These are phyloP conservation scores for Santalum album DNA, from an alignment of 164 flowering plant species.

Conservation along the genomic window DNA sequence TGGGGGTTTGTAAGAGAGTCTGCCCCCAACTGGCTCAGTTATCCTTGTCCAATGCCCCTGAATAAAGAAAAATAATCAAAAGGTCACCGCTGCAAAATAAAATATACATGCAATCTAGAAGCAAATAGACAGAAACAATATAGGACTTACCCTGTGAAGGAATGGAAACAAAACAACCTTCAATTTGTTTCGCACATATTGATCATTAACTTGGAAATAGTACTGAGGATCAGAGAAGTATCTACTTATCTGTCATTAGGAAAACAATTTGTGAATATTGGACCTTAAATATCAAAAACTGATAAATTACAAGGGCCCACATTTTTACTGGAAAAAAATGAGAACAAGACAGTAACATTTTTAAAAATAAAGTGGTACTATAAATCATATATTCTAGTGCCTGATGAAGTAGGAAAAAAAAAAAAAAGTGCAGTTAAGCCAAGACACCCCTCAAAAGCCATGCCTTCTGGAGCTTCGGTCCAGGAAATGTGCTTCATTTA, in stretches of 20 bases:
- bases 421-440: not conserved
- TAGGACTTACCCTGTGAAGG: slow-evolving; percentile 49
- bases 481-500: too few species aligned
- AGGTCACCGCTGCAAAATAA: not conserved
- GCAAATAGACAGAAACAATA: slow-evolving; percentile 1
- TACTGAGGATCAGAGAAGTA: slow-evolving; percentile 72
- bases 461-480: too few species aligned
- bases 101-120: not conserved
- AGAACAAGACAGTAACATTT: not conserved
- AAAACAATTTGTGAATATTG: not conserved
- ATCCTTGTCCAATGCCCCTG: slow-evolving; percentile 55
- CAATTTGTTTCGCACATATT: slow-evolving; percentile 71
- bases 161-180: slow-evolving; percentile 67
- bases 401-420: too few species aligned
- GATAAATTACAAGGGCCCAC: not conserved
- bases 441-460: too few species aligned
- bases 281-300: not conserved
- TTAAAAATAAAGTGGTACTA: not conserved
- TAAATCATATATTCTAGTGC: too few species aligned
- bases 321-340: not conserved
- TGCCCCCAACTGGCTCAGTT: slow-evolving; percentile 46
- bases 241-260: slow-evolving; percentile 45
- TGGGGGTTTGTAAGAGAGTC: slow-evolving; percentile 43
- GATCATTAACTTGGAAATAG: slow-evolving; percentile 75
- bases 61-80: not conserved